Evolutionary conservation across 768 basidiomycete species (phyloP), one percentile per base, ranked within the genome.

Genomic region (Zangia roseola): DNA sequence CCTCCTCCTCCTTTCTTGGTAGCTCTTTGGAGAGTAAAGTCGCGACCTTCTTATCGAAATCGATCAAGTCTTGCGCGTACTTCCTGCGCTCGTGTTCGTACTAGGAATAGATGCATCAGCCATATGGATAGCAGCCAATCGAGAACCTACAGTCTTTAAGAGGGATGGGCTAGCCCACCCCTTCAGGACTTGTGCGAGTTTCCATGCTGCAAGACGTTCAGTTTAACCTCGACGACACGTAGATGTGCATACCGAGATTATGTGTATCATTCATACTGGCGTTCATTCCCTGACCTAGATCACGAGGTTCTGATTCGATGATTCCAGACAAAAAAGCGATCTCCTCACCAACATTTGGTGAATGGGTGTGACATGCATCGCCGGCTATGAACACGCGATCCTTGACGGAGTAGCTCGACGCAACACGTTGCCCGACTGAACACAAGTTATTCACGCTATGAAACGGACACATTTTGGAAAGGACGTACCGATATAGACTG

Each of bases 191-290:
- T 72, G 70, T 1, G 66, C 69, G 26, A 81, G 56, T 50, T 80
- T 80, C 78, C 78, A 80, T 4, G 70, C 74, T 69, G 39, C 23
- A 33, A 17, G 5, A 17, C 9, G 12, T 9, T 86, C 78, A 85
- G 79, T 14, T 77, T 78, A 61, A 80, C 77, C 5, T 77, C 10
- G 17, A 10, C n/a, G 4, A 43, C 4, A 10, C 4, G 19, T 3
- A 26, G 6, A 34, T 12, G 30, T 6, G 49, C 67, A 35, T 51
- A 78, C 82, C 77, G 20, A 89, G 74, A 58, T 88, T 88, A 52
- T 86, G 86, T 16, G 82, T 76, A 59, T 88, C 87, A 41, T 80
- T 82, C 81, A 88, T 87, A 52, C 82, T 82, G 8, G 84, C 86
- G 56, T 87, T 86, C 85, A 86, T 83, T 10, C 84, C 86, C 62